A percentile compares a stretch with the other conserved stretches of the same genome.
phyloP scores from a whole-genome alignment of 768 basidiomycete species.

The Rhodotorula sphaerocarpa region DNA sequence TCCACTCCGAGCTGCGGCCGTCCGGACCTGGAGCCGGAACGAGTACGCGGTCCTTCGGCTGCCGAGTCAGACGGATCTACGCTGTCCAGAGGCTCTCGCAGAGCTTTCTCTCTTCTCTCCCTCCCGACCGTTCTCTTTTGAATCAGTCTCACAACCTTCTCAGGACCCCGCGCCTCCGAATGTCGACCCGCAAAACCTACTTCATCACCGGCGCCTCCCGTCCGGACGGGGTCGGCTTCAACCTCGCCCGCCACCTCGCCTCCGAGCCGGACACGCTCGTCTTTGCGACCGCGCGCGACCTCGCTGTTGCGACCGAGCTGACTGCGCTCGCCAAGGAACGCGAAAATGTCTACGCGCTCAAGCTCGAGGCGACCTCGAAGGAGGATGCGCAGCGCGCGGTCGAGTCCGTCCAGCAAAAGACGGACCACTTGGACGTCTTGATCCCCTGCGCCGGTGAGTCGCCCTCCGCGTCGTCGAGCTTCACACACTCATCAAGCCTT shows the following conservation, averaged over 20 bases:
- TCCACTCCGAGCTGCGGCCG: no score
- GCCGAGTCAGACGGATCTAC: no score
- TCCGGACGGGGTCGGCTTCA: constrained; percentile 24
- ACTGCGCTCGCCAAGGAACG: constrained; percentile 10
- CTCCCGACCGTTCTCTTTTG: no score
- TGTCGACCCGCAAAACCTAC: not conserved
- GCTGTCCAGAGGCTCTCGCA: no score
- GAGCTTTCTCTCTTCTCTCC: no score
- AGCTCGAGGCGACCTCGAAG: constrained; percentile 25
- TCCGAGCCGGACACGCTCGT: constrained; percentile 11
- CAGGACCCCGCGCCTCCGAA: no score
- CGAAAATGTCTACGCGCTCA: constrained; percentile 20
- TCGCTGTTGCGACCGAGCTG: constrained; percentile 9
- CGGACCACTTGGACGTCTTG: constrained; percentile 33
- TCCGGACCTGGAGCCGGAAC: no score
- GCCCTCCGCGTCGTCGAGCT: not conserved
- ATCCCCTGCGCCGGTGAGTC: constrained; percentile 38
- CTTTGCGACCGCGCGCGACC: constrained; percentile 31
- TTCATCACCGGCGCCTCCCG: constrained; percentile 30
- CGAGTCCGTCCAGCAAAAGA: constrained; percentile 20
- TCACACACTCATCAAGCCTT: no score
- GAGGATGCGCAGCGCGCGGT: constrained; percentile 26
- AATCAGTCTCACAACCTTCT: no score
- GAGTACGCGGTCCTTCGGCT: no score
- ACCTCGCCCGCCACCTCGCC: constrained; percentile 10